Conservation (phyloP, 2,329 filamentous ascomycete genomes). For the Metarhizium humberi region DNA sequence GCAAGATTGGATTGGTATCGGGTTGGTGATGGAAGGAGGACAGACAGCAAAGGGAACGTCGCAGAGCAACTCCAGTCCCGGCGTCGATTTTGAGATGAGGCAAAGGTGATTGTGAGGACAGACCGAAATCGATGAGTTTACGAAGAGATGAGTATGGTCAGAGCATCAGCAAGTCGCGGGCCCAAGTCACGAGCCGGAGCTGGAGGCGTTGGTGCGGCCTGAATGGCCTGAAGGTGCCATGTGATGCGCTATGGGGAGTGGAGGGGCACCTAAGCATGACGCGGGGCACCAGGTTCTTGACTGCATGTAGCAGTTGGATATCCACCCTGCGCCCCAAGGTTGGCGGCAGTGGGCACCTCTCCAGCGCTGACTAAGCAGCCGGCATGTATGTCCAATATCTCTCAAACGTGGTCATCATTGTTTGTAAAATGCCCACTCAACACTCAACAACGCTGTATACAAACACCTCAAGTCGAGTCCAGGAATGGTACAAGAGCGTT, state of each 20-base stretch:
- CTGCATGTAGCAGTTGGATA: too few species aligned
- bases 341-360: background rate
- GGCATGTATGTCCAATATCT: background rate
- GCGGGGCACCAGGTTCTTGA: background rate
- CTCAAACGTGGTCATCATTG: background rate
- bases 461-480: background rate
- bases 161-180: background rate
- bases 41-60: background rate
- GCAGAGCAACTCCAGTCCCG: background rate
- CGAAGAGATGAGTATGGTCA: background rate
- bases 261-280: constrained; percentile 2
- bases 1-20: background rate
- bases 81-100: background rate
- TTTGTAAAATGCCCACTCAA: too few species aligned
- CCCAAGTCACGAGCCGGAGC: background rate
- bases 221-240: background rate
- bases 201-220: background rate
- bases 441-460: background rate
- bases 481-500: background rate
- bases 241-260: constrained; percentile 1
- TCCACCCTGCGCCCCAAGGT: too few species aligned
- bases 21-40: background rate
- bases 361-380: background rate
- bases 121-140: background rate
- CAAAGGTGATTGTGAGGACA: background rate